Conservation (phyloP, 164 flowering plant genomes). For the Euptelea pleiosperma region DNA sequence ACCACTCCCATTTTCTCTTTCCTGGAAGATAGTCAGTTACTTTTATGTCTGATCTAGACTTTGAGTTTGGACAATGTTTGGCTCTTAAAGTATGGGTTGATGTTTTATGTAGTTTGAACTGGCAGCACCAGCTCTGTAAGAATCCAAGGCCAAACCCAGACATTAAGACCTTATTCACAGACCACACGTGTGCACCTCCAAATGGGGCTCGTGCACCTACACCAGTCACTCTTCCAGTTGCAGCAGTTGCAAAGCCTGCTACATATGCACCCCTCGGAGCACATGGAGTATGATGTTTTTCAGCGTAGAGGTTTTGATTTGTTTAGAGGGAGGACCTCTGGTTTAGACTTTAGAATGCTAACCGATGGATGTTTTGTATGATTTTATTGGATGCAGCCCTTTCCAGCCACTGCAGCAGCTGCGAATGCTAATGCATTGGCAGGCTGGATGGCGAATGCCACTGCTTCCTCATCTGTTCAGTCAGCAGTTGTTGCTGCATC, state of each 20-base stretch:
- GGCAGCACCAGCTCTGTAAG: slow-evolving; percentile 98
- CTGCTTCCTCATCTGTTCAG: slow-evolving; percentile 79
- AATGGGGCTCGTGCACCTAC: slow-evolving; percentile 75
- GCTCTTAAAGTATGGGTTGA: slow-evolving; percentile 13
- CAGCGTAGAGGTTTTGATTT: slow-evolving; percentile 6
- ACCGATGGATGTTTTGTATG: background rate
- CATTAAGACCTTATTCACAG: slow-evolving; percentile 81
- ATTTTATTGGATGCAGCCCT: slow-evolving; percentile 44
- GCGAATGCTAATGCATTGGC: slow-evolving; percentile 71
- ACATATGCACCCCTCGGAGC: slow-evolving; percentile 62
- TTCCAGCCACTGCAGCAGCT: slow-evolving; percentile 54
- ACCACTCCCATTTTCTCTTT: background rate
- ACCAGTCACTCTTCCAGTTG: slow-evolving; percentile 67
- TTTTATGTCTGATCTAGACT: background rate
- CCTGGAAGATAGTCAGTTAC: background rate
- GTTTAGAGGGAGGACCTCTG: background rate
- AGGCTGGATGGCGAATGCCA: slow-evolving; percentile 90
- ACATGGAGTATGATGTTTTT: slow-evolving; percentile 58
- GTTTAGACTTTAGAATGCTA: background rate
- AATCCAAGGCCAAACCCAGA: slow-evolving; percentile 94
- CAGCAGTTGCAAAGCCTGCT: slow-evolving; percentile 68
- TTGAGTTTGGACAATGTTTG: background rate
- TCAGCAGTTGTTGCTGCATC: slow-evolving; percentile 82
- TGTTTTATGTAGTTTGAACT: slow-evolving; percentile 64
- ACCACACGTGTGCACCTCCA: slow-evolving; percentile 75